Evolutionary conservation across 371 early-diverging fungal species (phyloP).

Genomic region (Apophysomyces ossiformis): DNA sequence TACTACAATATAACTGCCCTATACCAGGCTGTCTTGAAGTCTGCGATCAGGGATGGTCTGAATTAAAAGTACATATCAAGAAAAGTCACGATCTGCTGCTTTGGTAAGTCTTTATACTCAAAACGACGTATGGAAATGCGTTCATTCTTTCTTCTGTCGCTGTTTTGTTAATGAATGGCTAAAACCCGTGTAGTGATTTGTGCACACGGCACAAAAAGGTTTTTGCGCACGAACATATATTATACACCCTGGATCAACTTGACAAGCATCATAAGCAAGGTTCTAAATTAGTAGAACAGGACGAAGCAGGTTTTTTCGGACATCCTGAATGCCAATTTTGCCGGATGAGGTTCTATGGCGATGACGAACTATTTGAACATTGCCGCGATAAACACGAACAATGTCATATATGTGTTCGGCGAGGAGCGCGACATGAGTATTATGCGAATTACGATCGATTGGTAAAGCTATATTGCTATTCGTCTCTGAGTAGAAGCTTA

Average conservation of each 20-base stretch:
- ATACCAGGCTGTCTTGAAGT: conserved; percentile 72
- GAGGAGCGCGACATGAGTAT: conserved; percentile 80
- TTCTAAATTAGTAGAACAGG: conserved; percentile 56
- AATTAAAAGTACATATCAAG: conserved; percentile 81
- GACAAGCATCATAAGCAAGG: conserved; percentile 73
- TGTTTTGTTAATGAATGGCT: no score
- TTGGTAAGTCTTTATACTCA: conserved; percentile 62
- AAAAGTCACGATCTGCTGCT: conserved; percentile 71
- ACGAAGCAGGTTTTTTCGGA: conserved; percentile 83
- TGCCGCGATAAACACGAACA: conserved; percentile 93
- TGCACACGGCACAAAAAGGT: conserved; percentile 88
- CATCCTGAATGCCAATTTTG: conserved; percentile 96
- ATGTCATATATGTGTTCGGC: conserved; percentile 85
- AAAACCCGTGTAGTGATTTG: conserved; percentile 64
- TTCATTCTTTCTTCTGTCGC: conserved; percentile 4
- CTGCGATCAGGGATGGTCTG: conserved; percentile 78
- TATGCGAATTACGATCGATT: conserved; percentile 79
- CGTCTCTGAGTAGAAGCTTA: neutral
- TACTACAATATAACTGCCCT: conserved; percentile 90
- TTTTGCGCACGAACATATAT: conserved; percentile 87
- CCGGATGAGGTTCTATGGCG: conserved; percentile 76
- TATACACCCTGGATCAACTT: conserved; percentile 74
- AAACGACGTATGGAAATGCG: neutral
- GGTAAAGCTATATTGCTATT: conserved; percentile 48
- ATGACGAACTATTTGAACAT: conserved; percentile 92